Evolutionary conservation across 176 grass and related monocot species (phyloP), one percentile per base, ranked within the genome.

Genomic region (Eragrostis curvula): DNA sequence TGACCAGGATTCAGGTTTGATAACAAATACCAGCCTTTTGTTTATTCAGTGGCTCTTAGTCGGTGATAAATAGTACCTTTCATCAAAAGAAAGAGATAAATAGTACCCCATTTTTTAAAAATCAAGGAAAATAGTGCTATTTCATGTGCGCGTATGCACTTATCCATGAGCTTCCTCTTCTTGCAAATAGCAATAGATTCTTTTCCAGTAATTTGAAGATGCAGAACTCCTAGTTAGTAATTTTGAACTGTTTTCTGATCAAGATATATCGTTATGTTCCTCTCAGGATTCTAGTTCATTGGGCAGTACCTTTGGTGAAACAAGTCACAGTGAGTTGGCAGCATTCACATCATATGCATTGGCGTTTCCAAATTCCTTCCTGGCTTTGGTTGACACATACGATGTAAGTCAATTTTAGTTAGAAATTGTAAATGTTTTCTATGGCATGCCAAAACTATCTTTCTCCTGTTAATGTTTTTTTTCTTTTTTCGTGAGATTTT

Each of bases 281-380:
- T 74, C 21, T 83, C 68, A 98, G 92, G 88, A 86, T 91, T 67
- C 86, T 84, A 91, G 87, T 68, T 98, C 90, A 71, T 82, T 94
- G 73, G 14, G 53, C 86, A 79, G 84, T 61, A 53, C 86, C 66
- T 95, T 93, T 87, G 88, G 88, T 0, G 96, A 91, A 76, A 98
- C 96, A 82, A 95, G 91, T 90, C 93, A 91, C 78, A 95, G 96
- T 87, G 96, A 98, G 64, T 82, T 98, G 86, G 92, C 96, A 53
- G 96, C 96, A 59, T 98, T 98, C 79, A 93, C 96, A 12, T 95
- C 96, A 78, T 98, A 98, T 86, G 96, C 90, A 75, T 79, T 95
- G 90, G 96, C 96, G 68, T 98, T 98, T 90, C 96, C 96, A 79
- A 86, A 93, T 79, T 82, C 77, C 61, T 98, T 95, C 84, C 87